Percentiles rank a stretch among this genome's conserved stretches.
Conservation (phyloP, 345 rosid genomes). For the Eucalyptus marginata region DNA sequence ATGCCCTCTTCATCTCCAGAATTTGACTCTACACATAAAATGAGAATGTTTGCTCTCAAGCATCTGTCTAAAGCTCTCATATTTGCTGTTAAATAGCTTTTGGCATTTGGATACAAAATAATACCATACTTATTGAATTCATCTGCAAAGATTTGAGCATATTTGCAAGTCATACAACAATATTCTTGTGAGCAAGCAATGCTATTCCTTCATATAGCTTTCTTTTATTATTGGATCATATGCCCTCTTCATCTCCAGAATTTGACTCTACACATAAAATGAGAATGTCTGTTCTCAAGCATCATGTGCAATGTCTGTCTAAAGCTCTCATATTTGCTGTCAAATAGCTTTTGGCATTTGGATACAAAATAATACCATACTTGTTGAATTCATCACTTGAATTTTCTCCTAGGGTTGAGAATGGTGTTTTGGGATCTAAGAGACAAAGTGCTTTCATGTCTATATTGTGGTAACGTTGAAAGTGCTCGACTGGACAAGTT, state of each 20-base stretch:
- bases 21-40: not conserved
- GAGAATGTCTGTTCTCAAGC: not conserved
- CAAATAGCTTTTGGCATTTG: not conserved
- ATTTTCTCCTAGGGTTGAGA: conserved; percentile 50
- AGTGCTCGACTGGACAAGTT: conserved; percentile 67
- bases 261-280: not conserved
- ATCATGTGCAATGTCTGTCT: not conserved
- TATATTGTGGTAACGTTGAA: conserved; percentile 70
- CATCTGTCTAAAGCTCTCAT: not conserved
- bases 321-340: not conserved
- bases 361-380: not conserved
- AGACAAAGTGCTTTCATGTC: conserved; percentile 50
- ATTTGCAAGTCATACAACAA: not conserved
- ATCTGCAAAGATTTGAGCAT: not conserved
- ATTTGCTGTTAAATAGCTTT: not conserved
- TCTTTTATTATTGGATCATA: not conserved
- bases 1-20: not conserved
- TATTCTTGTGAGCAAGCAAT: not conserved
- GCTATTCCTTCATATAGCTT: not conserved
- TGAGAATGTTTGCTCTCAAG: not conserved
- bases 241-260: not conserved
- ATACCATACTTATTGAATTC: not conserved
- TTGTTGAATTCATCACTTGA: not conserved
- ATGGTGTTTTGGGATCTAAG: conserved; percentile 87
- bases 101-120: not conserved